Evolutionary conservation across 345 rosid genomes (phyloP).

Genomic region (Moricandia arvensis): DNA sequence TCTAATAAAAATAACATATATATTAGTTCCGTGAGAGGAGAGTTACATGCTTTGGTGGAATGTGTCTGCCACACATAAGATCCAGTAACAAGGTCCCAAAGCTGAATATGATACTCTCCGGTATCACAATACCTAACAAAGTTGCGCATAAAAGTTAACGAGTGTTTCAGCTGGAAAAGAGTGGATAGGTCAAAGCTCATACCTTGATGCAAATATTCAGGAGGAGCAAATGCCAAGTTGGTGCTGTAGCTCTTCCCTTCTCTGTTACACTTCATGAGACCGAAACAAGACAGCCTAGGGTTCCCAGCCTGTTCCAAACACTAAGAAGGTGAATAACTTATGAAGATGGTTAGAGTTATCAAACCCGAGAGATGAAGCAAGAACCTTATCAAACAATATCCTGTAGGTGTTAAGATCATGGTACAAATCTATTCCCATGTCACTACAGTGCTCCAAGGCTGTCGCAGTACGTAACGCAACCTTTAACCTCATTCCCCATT

Average conservation of each 20-base stretch:
- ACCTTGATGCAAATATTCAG: constrained; percentile 69
- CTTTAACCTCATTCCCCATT: constrained; percentile 93
- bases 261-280: constrained; percentile 92
- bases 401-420: constrained; percentile 96
- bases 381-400: constrained; percentile 68
- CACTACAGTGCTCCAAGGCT: constrained; percentile 83
- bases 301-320: constrained; percentile 64
- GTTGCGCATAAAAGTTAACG: constrained; percentile 8
- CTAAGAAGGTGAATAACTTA: neutral
- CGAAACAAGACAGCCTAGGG: constrained; percentile 88
- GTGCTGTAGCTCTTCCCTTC: constrained; percentile 97
- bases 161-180: constrained; percentile 17
- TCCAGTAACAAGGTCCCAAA: too few species aligned
- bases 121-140: constrained; percentile 79
- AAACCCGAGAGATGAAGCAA: neutral
- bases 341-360: neutral
- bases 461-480: constrained; percentile 79
- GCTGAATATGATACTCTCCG: constrained; percentile 92
- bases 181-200: neutral
- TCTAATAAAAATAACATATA: too few species aligned
- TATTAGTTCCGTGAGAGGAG: too few species aligned
- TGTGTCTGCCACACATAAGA: constrained; percentile 5
- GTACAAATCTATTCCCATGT: constrained; percentile 78
- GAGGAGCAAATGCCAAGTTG: constrained; percentile 96
- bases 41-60: neutral